Evolutionary conservation across 2,329 filamentous ascomycete genomes (phyloP).

Genomic region (Sporothrix sp.): DNA sequence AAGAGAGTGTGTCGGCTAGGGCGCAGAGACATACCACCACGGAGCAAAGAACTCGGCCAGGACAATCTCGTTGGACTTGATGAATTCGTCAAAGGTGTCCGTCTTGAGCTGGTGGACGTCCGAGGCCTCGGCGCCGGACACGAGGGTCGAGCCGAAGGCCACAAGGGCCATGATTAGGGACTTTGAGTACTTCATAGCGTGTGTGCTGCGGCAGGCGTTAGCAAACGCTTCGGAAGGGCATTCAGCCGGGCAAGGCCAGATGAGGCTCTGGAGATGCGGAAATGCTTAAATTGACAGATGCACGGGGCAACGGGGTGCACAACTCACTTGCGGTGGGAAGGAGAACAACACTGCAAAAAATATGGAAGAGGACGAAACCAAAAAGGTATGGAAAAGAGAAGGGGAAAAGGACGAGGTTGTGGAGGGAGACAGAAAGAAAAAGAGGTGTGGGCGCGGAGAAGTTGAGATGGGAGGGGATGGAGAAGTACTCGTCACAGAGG

Average conservation of each 20-base stretch:
- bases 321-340: slow-evolving; percentile 1
- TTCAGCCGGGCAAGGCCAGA: too few relatives aligned
- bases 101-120: slow-evolving; percentile 80
- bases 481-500: too few relatives aligned
- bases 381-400: background rate
- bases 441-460: background rate
- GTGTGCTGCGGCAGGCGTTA: background rate
- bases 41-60: slow-evolving; percentile 62
- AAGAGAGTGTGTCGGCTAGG: too few relatives aligned
- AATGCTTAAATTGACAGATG: background rate
- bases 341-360: background rate
- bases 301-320: background rate
- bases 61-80: slow-evolving; percentile 77
- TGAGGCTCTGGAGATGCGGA: too few relatives aligned
- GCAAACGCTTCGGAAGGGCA: too few relatives aligned
- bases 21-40: slow-evolving; percentile 49
- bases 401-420: background rate
- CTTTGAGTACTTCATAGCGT: slow-evolving; percentile 38
- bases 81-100: slow-evolving; percentile 78
- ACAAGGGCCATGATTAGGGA: slow-evolving; percentile 29
- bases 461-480: background rate
- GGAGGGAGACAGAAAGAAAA: background rate
- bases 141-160: slow-evolving; percentile 36
- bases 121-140: slow-evolving; percentile 53
- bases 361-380: background rate